These are phyloP conservation scores for Lipomyces yamadae DNA, from an alignment of 805 yeast species.

Conservation along the genomic window DNA sequence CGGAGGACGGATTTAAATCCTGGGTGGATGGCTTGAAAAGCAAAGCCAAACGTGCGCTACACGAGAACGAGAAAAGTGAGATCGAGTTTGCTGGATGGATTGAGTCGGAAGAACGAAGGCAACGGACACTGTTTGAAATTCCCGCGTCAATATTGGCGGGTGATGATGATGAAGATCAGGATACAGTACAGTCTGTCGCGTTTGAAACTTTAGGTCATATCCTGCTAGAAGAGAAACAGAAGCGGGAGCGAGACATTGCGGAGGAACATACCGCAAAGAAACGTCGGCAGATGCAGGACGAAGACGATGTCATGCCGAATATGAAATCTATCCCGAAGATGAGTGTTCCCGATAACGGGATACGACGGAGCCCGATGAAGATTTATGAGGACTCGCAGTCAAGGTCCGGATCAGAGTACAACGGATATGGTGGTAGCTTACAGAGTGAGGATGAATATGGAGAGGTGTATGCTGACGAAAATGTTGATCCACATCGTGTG, in stretches of 20 bases:
- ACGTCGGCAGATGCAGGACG: slow-evolving; percentile 12
- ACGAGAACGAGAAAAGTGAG: slow-evolving; percentile 27
- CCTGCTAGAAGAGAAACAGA: slow-evolving; percentile 23
- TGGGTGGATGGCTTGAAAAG: slow-evolving; percentile 25
- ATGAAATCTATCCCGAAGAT: background rate
- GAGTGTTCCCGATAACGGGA: background rate
- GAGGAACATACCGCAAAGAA: slow-evolving; percentile 9
- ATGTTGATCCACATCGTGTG: slow-evolving; percentile 14
- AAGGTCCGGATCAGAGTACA: slow-evolving; percentile 24
- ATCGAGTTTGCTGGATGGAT: slow-evolving; percentile 24
- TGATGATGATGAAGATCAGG: slow-evolving; percentile 22
- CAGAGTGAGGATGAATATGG: slow-evolving; percentile 17
- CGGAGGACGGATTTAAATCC: slow-evolving; percentile 9
- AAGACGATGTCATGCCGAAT: background rate
- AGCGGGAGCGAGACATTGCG: slow-evolving; percentile 17
- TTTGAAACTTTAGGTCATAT: slow-evolving; percentile 25
- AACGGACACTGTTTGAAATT: slow-evolving; percentile 25
- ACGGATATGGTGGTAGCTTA: slow-evolving; percentile 14
- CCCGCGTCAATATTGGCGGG: slow-evolving; percentile 17
- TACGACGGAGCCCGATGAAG: slow-evolving; percentile 12
- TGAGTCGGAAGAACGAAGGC: slow-evolving; percentile 27
- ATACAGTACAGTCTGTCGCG: slow-evolving; percentile 25
- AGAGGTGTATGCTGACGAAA: slow-evolving; percentile 22
- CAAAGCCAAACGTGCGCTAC: slow-evolving; percentile 27
- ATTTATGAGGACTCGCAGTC: slow-evolving; percentile 26